Evolutionary conservation across 371 early-diverging fungal genomes (phyloP).

Genomic region (Mortierella sp.): DNA sequence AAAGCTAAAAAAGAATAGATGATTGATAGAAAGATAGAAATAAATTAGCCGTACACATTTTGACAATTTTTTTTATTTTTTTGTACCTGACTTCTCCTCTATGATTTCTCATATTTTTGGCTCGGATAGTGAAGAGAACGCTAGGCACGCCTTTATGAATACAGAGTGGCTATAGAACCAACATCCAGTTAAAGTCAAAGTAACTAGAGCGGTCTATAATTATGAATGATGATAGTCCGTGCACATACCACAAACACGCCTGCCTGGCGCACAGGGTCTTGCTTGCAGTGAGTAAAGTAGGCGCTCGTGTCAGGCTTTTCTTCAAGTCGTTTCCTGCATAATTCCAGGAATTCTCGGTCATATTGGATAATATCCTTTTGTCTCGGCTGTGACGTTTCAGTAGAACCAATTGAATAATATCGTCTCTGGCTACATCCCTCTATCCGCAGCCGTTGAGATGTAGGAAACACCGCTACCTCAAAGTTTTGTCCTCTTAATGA

Average conservation of each 20-base stretch:
- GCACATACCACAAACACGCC: slow-evolving; percentile 34
- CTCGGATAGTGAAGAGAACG: slow-evolving; percentile 87
- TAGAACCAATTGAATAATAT: background rate
- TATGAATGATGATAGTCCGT: background rate
- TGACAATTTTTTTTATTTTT: slow-evolving; percentile 7
- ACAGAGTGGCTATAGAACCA: slow-evolving; percentile 70
- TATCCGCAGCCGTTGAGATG: background rate
- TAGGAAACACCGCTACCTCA: no score
- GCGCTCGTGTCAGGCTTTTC: slow-evolving; percentile 28
- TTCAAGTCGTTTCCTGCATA: slow-evolving; percentile 25
- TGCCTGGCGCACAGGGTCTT: slow-evolving; percentile 44
- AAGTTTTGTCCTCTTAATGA: background rate
- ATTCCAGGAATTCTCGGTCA: slow-evolving; percentile 27
- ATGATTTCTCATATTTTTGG: slow-evolving; percentile 76
- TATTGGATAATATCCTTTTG: slow-evolving; percentile 7
- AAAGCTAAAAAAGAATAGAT: slow-evolving; percentile 58
- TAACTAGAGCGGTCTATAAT: background rate
- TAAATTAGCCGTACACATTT: no score
- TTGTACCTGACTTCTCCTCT: slow-evolving; percentile 80
- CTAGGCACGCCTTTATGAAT: slow-evolving; percentile 71
- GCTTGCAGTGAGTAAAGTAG: slow-evolving; percentile 37
- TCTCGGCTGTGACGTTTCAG: background rate
- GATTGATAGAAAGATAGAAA: background rate
- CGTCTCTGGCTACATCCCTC: background rate
- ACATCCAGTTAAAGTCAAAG: no score